phyloP scores from a whole-genome alignment of 78 protist genomes.

The Polysphondylium violaceum region DNA sequence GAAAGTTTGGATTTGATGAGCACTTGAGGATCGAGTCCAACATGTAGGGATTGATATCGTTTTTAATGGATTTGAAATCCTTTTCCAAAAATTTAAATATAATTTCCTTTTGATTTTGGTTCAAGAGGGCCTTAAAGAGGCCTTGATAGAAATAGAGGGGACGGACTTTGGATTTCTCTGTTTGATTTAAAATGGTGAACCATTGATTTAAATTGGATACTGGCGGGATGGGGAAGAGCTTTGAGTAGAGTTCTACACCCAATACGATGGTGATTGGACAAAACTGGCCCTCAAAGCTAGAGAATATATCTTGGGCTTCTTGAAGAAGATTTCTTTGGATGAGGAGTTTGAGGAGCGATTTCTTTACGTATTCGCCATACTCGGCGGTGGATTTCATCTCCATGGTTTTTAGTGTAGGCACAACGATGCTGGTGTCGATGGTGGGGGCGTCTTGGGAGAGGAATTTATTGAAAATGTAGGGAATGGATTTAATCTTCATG shows the following conservation, averaged over 20 bases:
- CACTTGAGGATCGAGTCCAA: no score
- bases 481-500: background rate
- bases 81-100: no score
- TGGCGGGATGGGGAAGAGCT: slow-evolving; percentile 18
- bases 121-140: no score
- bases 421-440: background rate
- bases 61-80: no score
- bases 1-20: no score
- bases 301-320: background rate
- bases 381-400: background rate
- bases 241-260: background rate
- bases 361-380: background rate
- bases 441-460: background rate
- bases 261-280: background rate
- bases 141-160: no score
- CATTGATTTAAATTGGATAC: background rate
- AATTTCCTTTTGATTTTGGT: no score
- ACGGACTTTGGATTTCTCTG: no score
- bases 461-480: background rate
- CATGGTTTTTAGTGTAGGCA: background rate
- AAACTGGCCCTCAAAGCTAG: background rate
- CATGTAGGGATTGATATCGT: no score
- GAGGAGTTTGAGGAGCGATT: background rate
- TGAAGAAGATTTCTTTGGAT: background rate
- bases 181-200: no score